Evolutionary conservation across 1,139 yeast genomes (phyloP).

Genomic region (Taiozyma sp.): DNA sequence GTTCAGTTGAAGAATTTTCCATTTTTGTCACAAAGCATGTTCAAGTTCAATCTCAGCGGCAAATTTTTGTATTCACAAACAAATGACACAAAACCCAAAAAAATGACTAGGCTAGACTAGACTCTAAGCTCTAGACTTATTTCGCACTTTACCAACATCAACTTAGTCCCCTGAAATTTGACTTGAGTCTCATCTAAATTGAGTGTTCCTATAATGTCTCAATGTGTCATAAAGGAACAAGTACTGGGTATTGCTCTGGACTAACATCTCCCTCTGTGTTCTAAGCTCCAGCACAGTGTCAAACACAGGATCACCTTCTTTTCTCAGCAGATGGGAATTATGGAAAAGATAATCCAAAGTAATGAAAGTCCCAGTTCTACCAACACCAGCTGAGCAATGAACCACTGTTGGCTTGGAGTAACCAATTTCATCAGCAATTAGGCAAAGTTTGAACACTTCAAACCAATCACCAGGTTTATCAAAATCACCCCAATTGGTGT

Average conservation of each 20-base stretch:
- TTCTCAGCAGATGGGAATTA: constrained; percentile 1
- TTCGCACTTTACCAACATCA: too few relatives aligned
- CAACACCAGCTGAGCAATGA: constrained; percentile 82
- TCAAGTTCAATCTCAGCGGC: background rate
- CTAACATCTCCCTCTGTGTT: constrained; percentile 59
- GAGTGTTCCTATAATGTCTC: background rate
- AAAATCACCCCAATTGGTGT: constrained; percentile 43
- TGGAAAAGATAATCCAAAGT: constrained; percentile 54
- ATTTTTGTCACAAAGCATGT: background rate
- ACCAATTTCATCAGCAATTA: constrained; percentile 26
- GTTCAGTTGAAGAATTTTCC: background rate
- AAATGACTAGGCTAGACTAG: too few relatives aligned
- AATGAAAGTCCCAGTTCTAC: constrained; percentile 72
- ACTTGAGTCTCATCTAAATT: background rate
- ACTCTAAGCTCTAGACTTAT: too few relatives aligned
- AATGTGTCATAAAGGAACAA: constrained; percentile 40
- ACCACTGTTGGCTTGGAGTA: constrained; percentile 35
- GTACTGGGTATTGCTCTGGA: constrained; percentile 57
- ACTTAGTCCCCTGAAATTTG: too few relatives aligned
- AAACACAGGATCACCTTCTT: constrained; percentile 22
- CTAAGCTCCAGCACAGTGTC: constrained; percentile 43
- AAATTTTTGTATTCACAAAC: background rate
- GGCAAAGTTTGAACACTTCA: constrained; percentile 26
- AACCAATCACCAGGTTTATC: constrained; percentile 34
- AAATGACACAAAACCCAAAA: background rate